Conservation (phyloP, 202 grass and related monocot species). For the Saccharum hybrid region DNA sequence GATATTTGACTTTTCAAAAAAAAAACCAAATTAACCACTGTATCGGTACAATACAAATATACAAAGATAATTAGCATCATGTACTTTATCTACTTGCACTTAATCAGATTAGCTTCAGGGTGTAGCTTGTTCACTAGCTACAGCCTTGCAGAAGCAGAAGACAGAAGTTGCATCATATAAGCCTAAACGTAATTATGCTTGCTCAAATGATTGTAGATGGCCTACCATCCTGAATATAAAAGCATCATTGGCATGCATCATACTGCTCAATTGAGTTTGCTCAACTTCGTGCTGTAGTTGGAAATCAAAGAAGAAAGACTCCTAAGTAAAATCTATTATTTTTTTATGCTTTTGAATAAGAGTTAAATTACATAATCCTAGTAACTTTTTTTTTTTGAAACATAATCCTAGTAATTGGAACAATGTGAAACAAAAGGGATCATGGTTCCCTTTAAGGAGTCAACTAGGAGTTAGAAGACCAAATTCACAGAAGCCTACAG, state of each 20-base stretch:
- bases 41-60: background rate
- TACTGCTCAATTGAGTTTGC: too few species aligned
- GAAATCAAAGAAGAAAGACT: too few species aligned
- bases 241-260: background rate
- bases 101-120: background rate
- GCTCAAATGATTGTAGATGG: background rate
- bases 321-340: too few species aligned
- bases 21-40: background rate
- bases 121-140: constrained; percentile 3
- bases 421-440: too few species aligned
- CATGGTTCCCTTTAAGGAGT: too few species aligned
- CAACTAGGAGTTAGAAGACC: too few species aligned
- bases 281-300: too few species aligned
- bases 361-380: too few species aligned
- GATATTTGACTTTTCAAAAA: background rate
- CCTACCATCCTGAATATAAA: background rate
- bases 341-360: too few species aligned
- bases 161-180: background rate
- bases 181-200: background rate
- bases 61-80: background rate
- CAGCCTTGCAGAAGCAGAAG: background rate
- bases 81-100: background rate
- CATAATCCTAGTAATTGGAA: too few species aligned
- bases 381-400: too few species aligned
- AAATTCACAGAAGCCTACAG: too few species aligned